Evolutionary conservation across 805 yeast species (phyloP).

Genomic region (Ogataea methanolica): DNA sequence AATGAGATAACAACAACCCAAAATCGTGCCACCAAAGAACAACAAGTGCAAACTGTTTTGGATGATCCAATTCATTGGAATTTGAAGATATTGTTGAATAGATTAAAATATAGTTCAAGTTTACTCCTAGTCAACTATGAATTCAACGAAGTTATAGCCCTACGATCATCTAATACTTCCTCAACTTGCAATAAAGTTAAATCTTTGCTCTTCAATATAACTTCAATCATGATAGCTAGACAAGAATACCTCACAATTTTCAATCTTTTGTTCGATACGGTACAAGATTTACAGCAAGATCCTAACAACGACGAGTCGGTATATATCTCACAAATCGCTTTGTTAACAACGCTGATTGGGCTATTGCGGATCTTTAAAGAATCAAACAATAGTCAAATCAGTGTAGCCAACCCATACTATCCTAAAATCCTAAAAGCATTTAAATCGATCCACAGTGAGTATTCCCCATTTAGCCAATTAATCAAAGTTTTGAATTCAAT

Average conservation of each 20-base stretch:
- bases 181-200: constrained; percentile 47
- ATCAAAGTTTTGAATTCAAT: constrained; percentile 9
- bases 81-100: constrained; percentile 30
- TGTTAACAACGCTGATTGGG: constrained; percentile 14
- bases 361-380: constrained; percentile 15
- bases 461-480: not conserved
- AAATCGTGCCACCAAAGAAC: constrained; percentile 4
- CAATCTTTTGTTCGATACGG: constrained; percentile 16
- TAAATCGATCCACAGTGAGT: not conserved
- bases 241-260: constrained; percentile 24
- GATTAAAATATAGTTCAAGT: constrained; percentile 41
- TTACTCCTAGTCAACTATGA: constrained; percentile 38
- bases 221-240: constrained; percentile 22
- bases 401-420: not conserved
- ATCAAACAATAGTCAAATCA: not conserved
- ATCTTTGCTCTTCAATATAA: constrained; percentile 17
- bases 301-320: not conserved
- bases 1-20: not conserved
- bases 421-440: not conserved
- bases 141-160: constrained; percentile 36
- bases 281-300: constrained; percentile 3
- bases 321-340: constrained; percentile 7
- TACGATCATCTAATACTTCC: constrained; percentile 24
- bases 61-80: constrained; percentile 6
- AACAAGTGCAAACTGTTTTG: constrained; percentile 15